Base-by-base conservation (phyloP, 1,284 basidiomycete genomes). In the Fomes fomentarius region DNA sequence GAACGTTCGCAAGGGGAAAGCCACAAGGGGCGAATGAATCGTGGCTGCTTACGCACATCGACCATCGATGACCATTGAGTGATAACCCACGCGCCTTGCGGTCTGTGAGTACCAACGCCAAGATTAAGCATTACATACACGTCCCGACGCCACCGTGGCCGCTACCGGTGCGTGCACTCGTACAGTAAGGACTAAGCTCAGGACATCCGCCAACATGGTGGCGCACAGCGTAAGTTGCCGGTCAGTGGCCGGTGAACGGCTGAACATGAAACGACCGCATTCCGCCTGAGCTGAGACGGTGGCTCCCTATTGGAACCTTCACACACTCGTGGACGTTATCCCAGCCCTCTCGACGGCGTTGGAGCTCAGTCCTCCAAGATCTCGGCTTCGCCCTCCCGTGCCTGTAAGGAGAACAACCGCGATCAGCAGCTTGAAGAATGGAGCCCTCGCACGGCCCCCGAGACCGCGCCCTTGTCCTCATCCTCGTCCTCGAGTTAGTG, bases 331-430 rank as follows among this genome's bases (percentile, higher is more conserved):
- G 58, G 47, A 28, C 44, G 39, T n/a, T n/a, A 24, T 31, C 26
- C 51, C 33, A 33, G 41, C 38, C 38, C 11, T n/a, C n/a, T 47
- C 53, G 50, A 39, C 28, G n/a, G 15, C 15, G 28, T 22, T 25
- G 39, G 30, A 46, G 34, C 38, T 64, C 64, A 72, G 37, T 81
- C 80, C 53, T 86, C 85, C 60, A 90, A 63, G 41, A 89, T 82
- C 67, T 89, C 87, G 57, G 81, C 79, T 67, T 87, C 80, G 3
- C 86, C 88, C 53, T 82, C 77, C 61, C 83, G 76, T 37, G 89
- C 88, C 87, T 89, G 66, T 54, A 15, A 45, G n/a, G 17, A 47
- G 43, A 50, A 56, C 51, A 56, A 40, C 31, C 49, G 30, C 24
- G 56, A 44, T 42, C 30, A 52, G 50, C 31, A 52, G 22, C n/a